phyloP scores from a whole-genome alignment of 1,284 basidiomycete species.

The Agaricales sp. region DNA sequence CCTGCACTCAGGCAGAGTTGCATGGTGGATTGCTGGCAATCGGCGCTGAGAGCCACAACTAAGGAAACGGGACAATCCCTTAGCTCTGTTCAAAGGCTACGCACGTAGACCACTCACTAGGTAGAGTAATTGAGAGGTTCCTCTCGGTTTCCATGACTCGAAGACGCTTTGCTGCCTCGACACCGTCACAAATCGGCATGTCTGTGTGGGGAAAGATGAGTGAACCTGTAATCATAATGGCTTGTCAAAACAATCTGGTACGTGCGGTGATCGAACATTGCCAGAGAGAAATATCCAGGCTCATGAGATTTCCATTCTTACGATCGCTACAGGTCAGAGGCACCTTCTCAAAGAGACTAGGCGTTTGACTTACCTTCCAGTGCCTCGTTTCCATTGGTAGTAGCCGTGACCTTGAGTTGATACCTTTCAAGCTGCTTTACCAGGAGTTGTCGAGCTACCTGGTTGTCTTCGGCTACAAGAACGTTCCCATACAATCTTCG shows the following conservation, averaged over 20 bases:
- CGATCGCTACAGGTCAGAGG: conserved; percentile 1
- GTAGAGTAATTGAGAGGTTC: conserved; percentile 35
- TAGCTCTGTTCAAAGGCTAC: conserved; percentile 1
- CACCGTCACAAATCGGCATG: conserved; percentile 68
- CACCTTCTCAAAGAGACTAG: not conserved
- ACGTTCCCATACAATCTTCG: conserved; percentile 55
- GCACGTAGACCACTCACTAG: conserved; percentile 35
- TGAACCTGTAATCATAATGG: not conserved
- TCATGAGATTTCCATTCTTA: conserved; percentile 59
- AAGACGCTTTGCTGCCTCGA: conserved; percentile 57
- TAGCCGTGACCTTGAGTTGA: conserved; percentile 47
- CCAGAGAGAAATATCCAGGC: conserved; percentile 56
- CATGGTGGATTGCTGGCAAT: conserved; percentile 66
- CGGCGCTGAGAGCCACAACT: conserved; percentile 65
- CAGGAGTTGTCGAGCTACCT: conserved; percentile 26
- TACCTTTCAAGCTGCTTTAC: conserved; percentile 54
- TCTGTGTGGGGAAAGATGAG: conserved; percentile 32
- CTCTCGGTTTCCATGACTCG: conserved; percentile 47
- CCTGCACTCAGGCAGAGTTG: conserved; percentile 61
- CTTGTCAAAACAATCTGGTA: conserved; percentile 7
- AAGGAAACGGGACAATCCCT: conserved; percentile 4
- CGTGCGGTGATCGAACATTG: conserved; percentile 65
- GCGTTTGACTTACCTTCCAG: conserved; percentile 30
- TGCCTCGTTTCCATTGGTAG: conserved; percentile 59
- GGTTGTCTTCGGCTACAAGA: conserved; percentile 44